phyloP scores from a whole-genome alignment of 495 filamentous ascomycete species.

The Aspergillus mulundensis region DNA sequence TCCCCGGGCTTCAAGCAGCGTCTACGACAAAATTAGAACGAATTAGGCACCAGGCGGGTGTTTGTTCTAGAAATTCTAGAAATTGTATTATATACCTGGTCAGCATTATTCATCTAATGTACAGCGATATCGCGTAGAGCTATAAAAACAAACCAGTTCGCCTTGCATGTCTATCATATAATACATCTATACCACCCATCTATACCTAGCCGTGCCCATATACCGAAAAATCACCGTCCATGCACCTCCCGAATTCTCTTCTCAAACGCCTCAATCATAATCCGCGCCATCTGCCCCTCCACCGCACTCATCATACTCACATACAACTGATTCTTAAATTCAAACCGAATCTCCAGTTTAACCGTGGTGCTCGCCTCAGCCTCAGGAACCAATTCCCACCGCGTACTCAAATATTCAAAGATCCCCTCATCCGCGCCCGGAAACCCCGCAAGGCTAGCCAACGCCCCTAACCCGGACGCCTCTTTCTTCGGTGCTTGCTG shows the following conservation, averaged over 20 bases:
- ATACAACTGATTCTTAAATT: constrained; percentile 83
- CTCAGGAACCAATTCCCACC: constrained; percentile 64
- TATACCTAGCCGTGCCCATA: background rate
- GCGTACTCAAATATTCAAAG: constrained; percentile 71
- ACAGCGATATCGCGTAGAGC: constrained; percentile 19
- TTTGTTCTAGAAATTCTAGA: constrained; percentile 16
- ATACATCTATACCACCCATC: background rate
- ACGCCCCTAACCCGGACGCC: constrained; percentile 1
- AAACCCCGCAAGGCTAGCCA: constrained; percentile 23
- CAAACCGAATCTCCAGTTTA: constrained; percentile 66
- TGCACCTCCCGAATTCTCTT: constrained; percentile 62
- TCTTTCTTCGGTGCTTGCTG: background rate
- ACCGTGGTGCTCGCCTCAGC: constrained; percentile 56
- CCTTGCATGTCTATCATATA: background rate
- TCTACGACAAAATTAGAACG: constrained; percentile 13
- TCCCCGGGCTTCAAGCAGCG: constrained; percentile 16
- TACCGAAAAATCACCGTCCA: constrained; percentile 1
- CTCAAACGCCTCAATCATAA: constrained; percentile 95
- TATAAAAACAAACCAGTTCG: background rate
- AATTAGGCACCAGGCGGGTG: constrained; percentile 10
- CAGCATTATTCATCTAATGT: constrained; percentile 19
- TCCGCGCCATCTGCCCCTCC: constrained; percentile 74
- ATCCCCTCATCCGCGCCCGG: constrained; percentile 50
- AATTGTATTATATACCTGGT: constrained; percentile 30
- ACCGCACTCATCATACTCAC: constrained; percentile 71